Conservation (phyloP, 805 yeast genomes). For the Ogataea paradorogensis region DNA sequence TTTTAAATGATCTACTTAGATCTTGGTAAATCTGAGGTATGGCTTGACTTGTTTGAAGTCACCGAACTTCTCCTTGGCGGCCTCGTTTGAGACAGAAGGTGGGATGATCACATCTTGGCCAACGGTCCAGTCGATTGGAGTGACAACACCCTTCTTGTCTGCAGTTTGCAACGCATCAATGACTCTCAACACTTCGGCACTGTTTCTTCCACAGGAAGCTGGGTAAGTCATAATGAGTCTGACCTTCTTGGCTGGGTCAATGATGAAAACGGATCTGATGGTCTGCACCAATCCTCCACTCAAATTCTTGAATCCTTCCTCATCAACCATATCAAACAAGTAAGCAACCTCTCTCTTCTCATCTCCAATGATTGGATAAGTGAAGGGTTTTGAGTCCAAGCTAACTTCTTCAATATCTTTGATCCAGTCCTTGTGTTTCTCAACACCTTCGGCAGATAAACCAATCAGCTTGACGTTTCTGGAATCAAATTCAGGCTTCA, state of each 20-base stretch:
- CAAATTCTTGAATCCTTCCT: slow-evolving; percentile 74
- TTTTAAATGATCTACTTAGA: slow-evolving; percentile 12
- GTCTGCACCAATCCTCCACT: slow-evolving; percentile 76
- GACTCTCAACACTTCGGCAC: slow-evolving; percentile 87
- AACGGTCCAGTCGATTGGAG: slow-evolving; percentile 87
- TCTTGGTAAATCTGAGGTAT: slow-evolving; percentile 71
- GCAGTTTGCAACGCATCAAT: slow-evolving; percentile 84
- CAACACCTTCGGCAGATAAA: slow-evolving; percentile 79
- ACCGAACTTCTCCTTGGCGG: slow-evolving; percentile 79
- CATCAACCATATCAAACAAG: slow-evolving; percentile 84
- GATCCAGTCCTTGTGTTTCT: slow-evolving; percentile 81
- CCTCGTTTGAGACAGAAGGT: slow-evolving; percentile 77
- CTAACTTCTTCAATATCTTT: slow-evolving; percentile 87
- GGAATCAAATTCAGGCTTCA: slow-evolving; percentile 83
- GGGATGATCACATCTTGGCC: slow-evolving; percentile 94
- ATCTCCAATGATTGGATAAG: slow-evolving; percentile 91
- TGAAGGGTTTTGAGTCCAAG: slow-evolving; percentile 61
- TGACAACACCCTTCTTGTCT: slow-evolving; percentile 79
- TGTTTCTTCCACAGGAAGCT: slow-evolving; percentile 92
- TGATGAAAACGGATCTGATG: slow-evolving; percentile 87
- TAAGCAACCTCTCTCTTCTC: slow-evolving; percentile 79
- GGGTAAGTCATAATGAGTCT: slow-evolving; percentile 87
- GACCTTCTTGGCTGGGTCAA: slow-evolving; percentile 87
- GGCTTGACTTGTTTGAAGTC: slow-evolving; percentile 85
- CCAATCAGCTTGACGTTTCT: slow-evolving; percentile 89